phyloP scores from a whole-genome alignment of 192 early-diverging fungal genomes.

The Geranomyces michiganensis region DNA sequence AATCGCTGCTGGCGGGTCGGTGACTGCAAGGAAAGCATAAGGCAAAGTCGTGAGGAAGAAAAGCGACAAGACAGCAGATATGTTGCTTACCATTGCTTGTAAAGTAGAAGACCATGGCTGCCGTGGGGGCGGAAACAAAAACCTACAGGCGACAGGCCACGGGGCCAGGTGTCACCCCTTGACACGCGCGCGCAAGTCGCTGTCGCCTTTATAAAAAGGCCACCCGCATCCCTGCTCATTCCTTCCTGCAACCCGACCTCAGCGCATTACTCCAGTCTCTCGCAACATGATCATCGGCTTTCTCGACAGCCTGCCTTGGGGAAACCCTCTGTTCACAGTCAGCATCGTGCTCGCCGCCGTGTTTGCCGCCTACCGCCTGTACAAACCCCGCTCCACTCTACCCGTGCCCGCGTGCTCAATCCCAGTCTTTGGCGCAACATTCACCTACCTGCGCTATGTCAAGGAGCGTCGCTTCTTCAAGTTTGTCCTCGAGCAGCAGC shows the following conservation, averaged over 20 bases:
- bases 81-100: constrained; percentile 23
- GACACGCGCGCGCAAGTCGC: too few relatives aligned
- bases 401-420: not conserved
- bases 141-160: too few relatives aligned
- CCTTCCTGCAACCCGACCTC: too few relatives aligned
- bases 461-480: not conserved
- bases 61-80: not conserved
- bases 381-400: not conserved
- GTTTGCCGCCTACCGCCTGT: not conserved
- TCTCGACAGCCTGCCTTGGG: constrained; percentile 8
- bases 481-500: constrained; percentile 8
- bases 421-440: constrained; percentile 1
- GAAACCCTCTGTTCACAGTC: not conserved
- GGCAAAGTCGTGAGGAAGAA: not conserved
- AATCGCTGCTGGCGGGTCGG: constrained; percentile 63
- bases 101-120: constrained; percentile 76
- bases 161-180: too few relatives aligned
- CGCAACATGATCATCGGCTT: too few relatives aligned
- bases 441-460: not conserved
- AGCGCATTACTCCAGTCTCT: too few relatives aligned
- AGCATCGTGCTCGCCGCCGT: not conserved
- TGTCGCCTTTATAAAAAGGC: too few relatives aligned
- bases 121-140: too few relatives aligned
- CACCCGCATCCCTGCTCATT: too few relatives aligned
- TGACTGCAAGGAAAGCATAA: constrained; percentile 13